Evolutionary conservation across 179 eudicot genomes (phyloP), one percentile per base, ranked within the genome.

Genomic region (Nepenthes alata): DNA sequence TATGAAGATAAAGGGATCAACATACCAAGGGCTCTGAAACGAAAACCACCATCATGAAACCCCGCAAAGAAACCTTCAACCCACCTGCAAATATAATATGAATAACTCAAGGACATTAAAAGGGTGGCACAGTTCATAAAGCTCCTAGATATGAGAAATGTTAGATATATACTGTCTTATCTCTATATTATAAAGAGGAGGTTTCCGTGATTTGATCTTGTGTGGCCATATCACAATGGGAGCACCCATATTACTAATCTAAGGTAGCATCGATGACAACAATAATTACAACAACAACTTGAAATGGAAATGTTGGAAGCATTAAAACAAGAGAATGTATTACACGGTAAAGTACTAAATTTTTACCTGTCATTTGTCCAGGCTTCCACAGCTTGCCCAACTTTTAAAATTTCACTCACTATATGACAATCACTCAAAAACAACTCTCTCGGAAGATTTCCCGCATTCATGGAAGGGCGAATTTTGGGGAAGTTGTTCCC

Each of bases 351-450:
- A 14, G 6, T 53, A 53, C 15, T 35, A 8, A 57, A 25, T 56
- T 6, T 38, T 62, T 77, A 77, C 81, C 78, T 74, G 16, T 70
- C 64, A 53, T 58, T 53, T 55, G 58, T 62, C 75, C 75, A 77
- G 9, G 72, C 67, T 70, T 77, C 81, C 5, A 74, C 61, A 3
- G 5, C 35, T 54, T 67, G 64, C 53, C 81, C 77, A 62, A 58
- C 50, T 67, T 70, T 70, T 53, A 77, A 37, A 60, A 67, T 60
- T 47, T 70, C 73, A 51, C 47, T 67, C 9, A 59, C 57, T 67
- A 57, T 55, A 4, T 69, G 60, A 64, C 25, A 47, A 47, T 60
- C 39, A 48, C 53, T 14, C 11, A 47, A 67, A 45, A 57, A 15
- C 56, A 77, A 56, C 67, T 73, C 57, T 11, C 67, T 59, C 36